Conservation (phyloP, 148 eudicot genomes). For the Vaccinium myrtillus region DNA sequence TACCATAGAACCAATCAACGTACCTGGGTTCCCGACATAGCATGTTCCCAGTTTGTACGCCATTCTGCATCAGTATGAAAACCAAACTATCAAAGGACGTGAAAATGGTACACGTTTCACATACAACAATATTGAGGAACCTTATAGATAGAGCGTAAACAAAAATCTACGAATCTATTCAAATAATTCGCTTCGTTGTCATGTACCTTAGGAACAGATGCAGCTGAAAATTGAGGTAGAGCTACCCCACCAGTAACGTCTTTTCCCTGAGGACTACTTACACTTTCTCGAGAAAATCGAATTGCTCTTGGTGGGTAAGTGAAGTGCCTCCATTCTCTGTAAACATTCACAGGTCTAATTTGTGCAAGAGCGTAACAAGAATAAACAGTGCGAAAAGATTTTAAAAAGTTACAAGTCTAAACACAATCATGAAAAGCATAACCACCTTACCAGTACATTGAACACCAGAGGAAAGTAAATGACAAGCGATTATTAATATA, state of each 20-base stretch:
- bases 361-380: background rate
- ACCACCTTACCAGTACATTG: background rate
- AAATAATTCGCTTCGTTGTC: slow-evolving; percentile 17
- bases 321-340: slow-evolving; percentile 80
- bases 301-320: slow-evolving; percentile 54
- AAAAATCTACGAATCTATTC: background rate
- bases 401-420: background rate
- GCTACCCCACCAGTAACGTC: slow-evolving; percentile 38
- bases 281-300: slow-evolving; percentile 56
- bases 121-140: background rate
- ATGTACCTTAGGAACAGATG: slow-evolving; percentile 65
- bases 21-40: slow-evolving; percentile 29
- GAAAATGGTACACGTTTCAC: background rate
- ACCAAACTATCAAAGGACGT: slow-evolving; percentile 4
- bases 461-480: background rate
- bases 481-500: background rate
- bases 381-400: background rate
- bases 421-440: background rate
- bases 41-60: slow-evolving; percentile 13
- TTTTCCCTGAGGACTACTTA: slow-evolving; percentile 27
- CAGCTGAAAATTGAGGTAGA: slow-evolving; percentile 77
- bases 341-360: slow-evolving; percentile 3
- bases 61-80: slow-evolving; percentile 26
- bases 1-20: background rate
- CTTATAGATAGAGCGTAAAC: background rate